A percentile compares a stretch with the other conserved stretches of the same genome.
Evolutionary conservation across 2,329 filamentous ascomycete genomes (phyloP).

Genomic region (Hypoxylon sp.): DNA sequence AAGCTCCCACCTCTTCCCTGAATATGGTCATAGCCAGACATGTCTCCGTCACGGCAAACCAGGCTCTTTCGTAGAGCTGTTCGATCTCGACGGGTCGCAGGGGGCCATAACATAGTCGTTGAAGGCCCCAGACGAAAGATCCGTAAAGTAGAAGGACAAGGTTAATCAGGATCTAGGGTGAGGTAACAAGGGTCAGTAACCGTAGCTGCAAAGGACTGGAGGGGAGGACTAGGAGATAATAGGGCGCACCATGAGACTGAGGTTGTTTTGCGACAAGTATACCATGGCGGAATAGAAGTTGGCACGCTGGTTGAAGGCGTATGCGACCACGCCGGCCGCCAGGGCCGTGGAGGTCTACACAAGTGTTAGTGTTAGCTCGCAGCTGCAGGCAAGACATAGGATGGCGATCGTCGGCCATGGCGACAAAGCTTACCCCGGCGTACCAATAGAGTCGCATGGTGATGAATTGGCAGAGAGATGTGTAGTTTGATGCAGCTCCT

Average conservation of each 20-base stretch:
- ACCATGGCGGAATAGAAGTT: conserved; percentile 99
- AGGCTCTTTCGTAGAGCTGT: conserved; percentile 95
- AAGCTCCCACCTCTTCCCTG: conserved; percentile 90
- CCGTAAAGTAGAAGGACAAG: conserved; percentile 85
- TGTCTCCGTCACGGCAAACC: conserved; percentile 98
- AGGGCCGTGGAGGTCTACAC: conserved; percentile 81
- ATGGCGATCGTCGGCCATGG: conserved; percentile 17
- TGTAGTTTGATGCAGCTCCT: conserved; percentile 33
- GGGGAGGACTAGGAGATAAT: conserved; percentile 4
- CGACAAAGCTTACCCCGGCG: conserved; percentile 63
- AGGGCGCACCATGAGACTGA: conserved; percentile 83
- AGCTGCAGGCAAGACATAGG: conserved; percentile 7
- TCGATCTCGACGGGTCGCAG: conserved; percentile 95
- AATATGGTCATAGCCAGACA: conserved; percentile 99
- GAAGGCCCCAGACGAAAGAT: conserved; percentile 85
- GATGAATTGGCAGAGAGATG: conserved; percentile 39
- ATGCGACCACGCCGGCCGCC: conserved; percentile 84
- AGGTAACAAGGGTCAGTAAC: conserved; percentile 27
- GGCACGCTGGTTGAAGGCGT: conserved; percentile 91
- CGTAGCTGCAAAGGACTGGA: neutral
- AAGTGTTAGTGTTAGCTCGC: conserved; percentile 40
- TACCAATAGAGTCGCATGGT: conserved; percentile 72
- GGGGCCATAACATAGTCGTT: conserved; percentile 89
- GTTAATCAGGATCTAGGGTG: conserved; percentile 84
- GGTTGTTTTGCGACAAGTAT: conserved; percentile 95